Evolutionary conservation across 2,329 filamentous ascomycete species (phyloP).

Genomic region (Penicillium sp.): DNA sequence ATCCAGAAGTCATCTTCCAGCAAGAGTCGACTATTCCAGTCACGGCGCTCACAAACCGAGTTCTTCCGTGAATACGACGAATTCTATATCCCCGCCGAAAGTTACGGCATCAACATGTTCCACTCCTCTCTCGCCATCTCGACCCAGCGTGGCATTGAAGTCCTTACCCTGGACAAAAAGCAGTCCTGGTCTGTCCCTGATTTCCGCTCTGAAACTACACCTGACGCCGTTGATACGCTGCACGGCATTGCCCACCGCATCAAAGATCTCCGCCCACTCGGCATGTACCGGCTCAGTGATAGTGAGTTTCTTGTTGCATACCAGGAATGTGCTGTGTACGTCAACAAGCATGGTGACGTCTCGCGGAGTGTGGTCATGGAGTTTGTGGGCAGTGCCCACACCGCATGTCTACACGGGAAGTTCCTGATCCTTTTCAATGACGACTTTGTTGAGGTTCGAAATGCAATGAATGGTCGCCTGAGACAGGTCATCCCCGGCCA

Average conservation of each 20-base stretch:
- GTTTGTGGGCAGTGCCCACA: conserved; percentile 90
- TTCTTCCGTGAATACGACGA: conserved; percentile 98
- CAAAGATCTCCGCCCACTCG: conserved; percentile 77
- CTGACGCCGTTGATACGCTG: conserved; percentile 61
- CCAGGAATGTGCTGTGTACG: conserved; percentile 93
- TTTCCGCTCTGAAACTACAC: conserved; percentile 63
- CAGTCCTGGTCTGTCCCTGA: conserved; percentile 92
- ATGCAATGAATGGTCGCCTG: conserved; percentile 90
- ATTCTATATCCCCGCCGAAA: conserved; percentile 96
- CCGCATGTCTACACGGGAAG: conserved; percentile 84
- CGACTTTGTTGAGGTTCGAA: conserved; percentile 95
- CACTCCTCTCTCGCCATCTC: conserved; percentile 90
- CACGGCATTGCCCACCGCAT: conserved; percentile 83
- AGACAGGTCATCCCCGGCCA: conserved; percentile 91
- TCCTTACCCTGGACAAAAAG: conserved; percentile 96
- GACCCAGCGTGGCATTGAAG: conserved; percentile 89
- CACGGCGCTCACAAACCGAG: conserved; percentile 74
- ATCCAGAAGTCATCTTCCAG: conserved; percentile 89
- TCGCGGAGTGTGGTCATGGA: conserved; percentile 95
- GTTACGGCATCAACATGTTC: conserved; percentile 93
- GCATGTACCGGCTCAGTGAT: conserved; percentile 94
- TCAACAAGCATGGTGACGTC: conserved; percentile 97
- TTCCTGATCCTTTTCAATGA: conserved; percentile 93
- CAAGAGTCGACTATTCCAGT: conserved; percentile 65
- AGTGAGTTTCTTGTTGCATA: conserved; percentile 92